Evolutionary conservation across 2,329 filamentous ascomycete species (phyloP), one percentile per base, ranked within the genome.

Genomic region (Dryadomyces sulphureus): DNA sequence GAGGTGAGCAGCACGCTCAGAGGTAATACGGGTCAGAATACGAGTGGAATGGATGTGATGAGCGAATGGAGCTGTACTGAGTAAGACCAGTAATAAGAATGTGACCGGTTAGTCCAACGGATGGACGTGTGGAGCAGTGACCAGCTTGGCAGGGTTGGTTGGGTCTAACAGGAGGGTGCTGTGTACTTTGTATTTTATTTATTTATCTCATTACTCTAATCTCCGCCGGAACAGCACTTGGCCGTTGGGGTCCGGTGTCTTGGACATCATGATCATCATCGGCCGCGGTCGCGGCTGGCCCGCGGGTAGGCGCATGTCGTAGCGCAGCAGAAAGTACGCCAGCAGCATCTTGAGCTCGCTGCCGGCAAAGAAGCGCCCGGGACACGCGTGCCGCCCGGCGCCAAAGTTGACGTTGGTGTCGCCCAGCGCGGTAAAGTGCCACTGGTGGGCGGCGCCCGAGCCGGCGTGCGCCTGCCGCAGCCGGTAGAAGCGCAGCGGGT

Each of bases 401-500:
- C 68, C 68, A 49, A 70, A 71, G 50, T 68, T 66, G 53, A 67
- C 60, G 49, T 67, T 65, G 24, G 59, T 62, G 44, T 68, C 62
- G 39, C 49, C 54, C 41, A 67, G 57, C 36, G 64, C 62, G 3
- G 65, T 66, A 48, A 68, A 69, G 45, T 69, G 66, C 57, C 59
- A 62, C 32, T 62, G 57, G 49, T 64, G 62, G 27, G 56, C 60
- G 49, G 8, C 9, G 36, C 19, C 20, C 19, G 3, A 2, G 19
- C 19, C 61, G 20, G 54, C 54, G 1, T 60, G 62, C 45, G 57
- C 54, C 46, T 66, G 59, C 9, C 66, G 64, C 49, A 68, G 53
- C 41, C 60, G 65, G 56, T 67, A 69, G 57, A 72, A 73, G 43
- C 70, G 68, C 43, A 73, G 52, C 5, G 66, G 63, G 50, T 73